phyloP scores from a whole-genome alignment of 2,329 filamentous ascomycete genomes.

The Penicillium psychrosexuale region DNA sequence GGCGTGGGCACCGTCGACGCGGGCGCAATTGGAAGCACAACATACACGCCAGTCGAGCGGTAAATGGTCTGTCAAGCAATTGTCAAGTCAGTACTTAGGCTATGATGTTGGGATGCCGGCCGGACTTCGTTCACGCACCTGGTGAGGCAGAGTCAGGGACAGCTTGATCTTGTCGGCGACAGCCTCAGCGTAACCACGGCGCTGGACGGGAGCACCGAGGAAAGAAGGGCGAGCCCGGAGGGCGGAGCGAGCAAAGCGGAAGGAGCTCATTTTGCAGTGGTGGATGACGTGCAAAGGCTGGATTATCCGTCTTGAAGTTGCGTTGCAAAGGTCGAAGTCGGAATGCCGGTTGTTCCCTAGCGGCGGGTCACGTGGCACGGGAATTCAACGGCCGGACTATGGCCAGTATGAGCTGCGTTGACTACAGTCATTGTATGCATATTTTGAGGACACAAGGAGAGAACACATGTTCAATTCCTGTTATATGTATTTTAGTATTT shows the following conservation, averaged over 20 bases:
- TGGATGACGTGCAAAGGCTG: constrained; percentile 30
- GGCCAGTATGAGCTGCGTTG: constrained; percentile 1
- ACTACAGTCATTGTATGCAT: not conserved
- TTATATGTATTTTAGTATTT: not conserved
- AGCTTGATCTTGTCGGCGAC: constrained; percentile 95
- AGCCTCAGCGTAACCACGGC: constrained; percentile 87
- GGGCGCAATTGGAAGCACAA: constrained; percentile 23
- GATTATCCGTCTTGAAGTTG: constrained; percentile 38
- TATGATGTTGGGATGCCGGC: constrained; percentile 5
- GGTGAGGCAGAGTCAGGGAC: constrained; percentile 93
- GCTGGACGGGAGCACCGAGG: constrained; percentile 72
- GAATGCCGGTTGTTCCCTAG: constrained; percentile 42
- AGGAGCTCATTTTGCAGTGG: constrained; percentile 72
- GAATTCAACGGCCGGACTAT: constrained; percentile 14
- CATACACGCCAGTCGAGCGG: constrained; percentile 69
- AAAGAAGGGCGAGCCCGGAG: constrained; percentile 76
- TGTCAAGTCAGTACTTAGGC: constrained; percentile 23
- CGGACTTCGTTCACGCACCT: constrained; percentile 64
- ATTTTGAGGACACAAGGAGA: not conserved
- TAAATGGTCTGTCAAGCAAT: constrained; percentile 57
- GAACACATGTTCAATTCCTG: not conserved
- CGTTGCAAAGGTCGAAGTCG: constrained; percentile 40
- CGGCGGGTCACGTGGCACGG: constrained; percentile 31
- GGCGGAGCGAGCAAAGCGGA: constrained; percentile 88
- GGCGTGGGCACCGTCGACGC: constrained; percentile 13